These are phyloP conservation scores for Kodamaea restingae DNA, from an alignment of 805 yeast genomes.

Conservation along the genomic window DNA sequence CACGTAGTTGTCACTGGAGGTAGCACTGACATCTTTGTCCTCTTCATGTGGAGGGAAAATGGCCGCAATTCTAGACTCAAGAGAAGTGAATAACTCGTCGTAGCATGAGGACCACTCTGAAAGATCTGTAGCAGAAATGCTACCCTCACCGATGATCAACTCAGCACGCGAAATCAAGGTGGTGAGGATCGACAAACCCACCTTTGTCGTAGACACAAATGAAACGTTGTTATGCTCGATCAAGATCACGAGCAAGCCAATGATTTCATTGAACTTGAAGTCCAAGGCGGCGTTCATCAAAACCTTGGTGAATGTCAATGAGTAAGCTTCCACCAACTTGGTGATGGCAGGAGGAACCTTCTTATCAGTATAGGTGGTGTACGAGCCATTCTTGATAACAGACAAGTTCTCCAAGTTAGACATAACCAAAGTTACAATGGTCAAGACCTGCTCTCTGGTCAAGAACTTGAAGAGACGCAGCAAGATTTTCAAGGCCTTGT, in stretches of 20 bases:
- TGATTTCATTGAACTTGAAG: constrained; percentile 72
- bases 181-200: constrained; percentile 83
- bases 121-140: constrained; percentile 50
- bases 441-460: constrained; percentile 68
- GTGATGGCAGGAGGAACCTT: constrained; percentile 50
- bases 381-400: constrained; percentile 75
- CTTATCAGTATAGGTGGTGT: constrained; percentile 53
- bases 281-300: constrained; percentile 81
- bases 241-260: constrained; percentile 67
- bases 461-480: constrained; percentile 85
- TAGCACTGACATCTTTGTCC: constrained; percentile 53
- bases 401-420: constrained; percentile 75
- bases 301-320: constrained; percentile 75
- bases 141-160: constrained; percentile 79
- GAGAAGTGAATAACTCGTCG: constrained; percentile 71
- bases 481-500: constrained; percentile 84
- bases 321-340: constrained; percentile 71
- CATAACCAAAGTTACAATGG: constrained; percentile 72
- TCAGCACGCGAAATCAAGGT: constrained; percentile 91
- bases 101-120: constrained; percentile 77
- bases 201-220: constrained; percentile 63
- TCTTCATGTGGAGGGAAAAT: constrained; percentile 74
- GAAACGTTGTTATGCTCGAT: constrained; percentile 68
- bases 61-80: constrained; percentile 71
- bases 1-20: constrained; percentile 51